Conservation (phyloP, 768 basidiomycete species). For the Mycena capillaripes region DNA sequence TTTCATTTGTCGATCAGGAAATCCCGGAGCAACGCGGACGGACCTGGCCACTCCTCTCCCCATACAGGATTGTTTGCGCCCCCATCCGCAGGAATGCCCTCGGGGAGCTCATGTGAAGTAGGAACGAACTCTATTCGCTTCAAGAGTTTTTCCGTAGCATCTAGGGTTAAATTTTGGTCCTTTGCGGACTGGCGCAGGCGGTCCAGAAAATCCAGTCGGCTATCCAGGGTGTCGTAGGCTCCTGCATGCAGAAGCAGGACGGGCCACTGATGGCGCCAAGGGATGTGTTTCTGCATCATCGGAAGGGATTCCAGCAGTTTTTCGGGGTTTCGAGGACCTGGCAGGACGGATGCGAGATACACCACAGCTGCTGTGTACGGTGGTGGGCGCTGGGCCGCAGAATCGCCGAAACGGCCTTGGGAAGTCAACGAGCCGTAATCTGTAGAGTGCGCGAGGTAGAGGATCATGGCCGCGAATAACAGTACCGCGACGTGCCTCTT, state of each 20-base stretch:
- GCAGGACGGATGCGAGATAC: not conserved
- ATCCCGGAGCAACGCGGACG: not conserved
- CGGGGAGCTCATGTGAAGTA: constrained; percentile 6
- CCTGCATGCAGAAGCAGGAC: constrained; percentile 14
- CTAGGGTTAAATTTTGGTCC: not conserved
- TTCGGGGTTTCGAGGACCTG: not conserved
- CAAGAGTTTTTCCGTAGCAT: not conserved
- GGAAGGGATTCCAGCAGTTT: not conserved
- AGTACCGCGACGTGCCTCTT: no score
- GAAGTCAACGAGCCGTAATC: no score
- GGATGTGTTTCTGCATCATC: not conserved
- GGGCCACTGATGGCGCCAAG: not conserved
- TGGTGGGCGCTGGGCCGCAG: not conserved
- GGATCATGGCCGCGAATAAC: no score
- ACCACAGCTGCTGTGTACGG: constrained; percentile 8
- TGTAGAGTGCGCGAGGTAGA: no score
- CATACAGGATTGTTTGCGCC: not conserved
- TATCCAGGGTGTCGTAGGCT: constrained; percentile 1
- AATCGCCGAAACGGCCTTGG: no score
- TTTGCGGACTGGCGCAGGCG: constrained; percentile 4
- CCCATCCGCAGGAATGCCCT: constrained; percentile 12
- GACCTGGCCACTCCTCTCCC: constrained; percentile 22
- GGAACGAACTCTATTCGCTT: constrained; percentile 9
- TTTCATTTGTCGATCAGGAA: no score
- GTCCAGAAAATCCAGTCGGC: not conserved